Base-by-base conservation (phyloP, 2,329 filamentous ascomycete genomes). In the Escovopsis weberi region DNA sequence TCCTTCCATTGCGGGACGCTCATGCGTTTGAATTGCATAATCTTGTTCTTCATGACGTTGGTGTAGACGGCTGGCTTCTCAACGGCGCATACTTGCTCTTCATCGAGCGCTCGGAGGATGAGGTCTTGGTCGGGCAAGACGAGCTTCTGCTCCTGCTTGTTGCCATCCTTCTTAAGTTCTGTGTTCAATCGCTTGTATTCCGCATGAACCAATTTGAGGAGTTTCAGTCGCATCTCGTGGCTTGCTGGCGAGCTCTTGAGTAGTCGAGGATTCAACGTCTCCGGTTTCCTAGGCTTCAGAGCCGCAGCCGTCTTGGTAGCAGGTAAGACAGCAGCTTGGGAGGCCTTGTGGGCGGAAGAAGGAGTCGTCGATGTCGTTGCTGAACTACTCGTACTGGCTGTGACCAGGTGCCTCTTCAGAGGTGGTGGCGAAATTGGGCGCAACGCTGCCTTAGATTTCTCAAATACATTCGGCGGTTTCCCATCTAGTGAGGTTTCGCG, bases 1-100 rank as follows among this genome's bases (percentile, higher is more conserved):
- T 75, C 70, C 46, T 75, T 74, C 85, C 88, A 96, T 38, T 84
- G 73, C 4, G 72, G 68, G 3, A 76, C 55, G 1, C 67, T 68
- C 82, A 94, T 88, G 47, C 81, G 82, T 55, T 82, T 85, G 55
- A 87, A 78, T 37, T 70, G 70, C 52, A 82, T 72, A 45, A 96
- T 81, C 32, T 78, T 78, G 50, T 86, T 83, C 56, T 88, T 93
- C 58, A 96, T 77, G 26, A 87, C 68, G 52, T 94, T 94, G 7
- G 73, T 68, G 55, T 98, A 98, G 26, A 96, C 76, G 0, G 72
- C 62, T 2, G 72, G 64, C 46, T 80, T 80, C 12, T 80, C 76
- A 11, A 68, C 68, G 1, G 87, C 87, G 7, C 77, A 66, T 33
- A 74, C 74, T 56, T 94, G 79, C 62, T 98, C 93, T 46, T 88